Evolutionary conservation across 352 stramenopile species (phyloP), one percentile per base, ranked within the genome.

Genomic region (Globisporangium splendens): DNA sequence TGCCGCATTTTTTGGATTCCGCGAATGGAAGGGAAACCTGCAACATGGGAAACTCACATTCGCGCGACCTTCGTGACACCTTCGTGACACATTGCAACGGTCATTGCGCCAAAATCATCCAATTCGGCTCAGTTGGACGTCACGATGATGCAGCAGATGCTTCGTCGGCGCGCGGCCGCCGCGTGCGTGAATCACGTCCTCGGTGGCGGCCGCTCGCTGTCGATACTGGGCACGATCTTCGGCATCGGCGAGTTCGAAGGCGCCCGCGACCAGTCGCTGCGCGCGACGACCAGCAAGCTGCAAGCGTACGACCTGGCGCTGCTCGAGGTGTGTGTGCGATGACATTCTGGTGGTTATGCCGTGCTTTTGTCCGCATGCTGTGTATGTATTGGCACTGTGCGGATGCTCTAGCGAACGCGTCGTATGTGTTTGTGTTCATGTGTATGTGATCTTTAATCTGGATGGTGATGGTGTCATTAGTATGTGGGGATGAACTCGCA

Each of bases 221-320:
- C 83, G 31, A 61, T 93, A 8, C 66, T 93, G 33, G 62, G 80
- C 55, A 75, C 78, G 51, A 87, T 93, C 61, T 93, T 93, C 56
- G 82, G 82, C 46, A 92, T 92, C 56, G 82, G 82, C 48, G 82
- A 92, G 68, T 92, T 90, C 59, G 82, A 92, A 56, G 82, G 76
- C 46, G 65, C 72, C 44, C 79, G 79, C 50, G 70, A 89, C 56
- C 75, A 83, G 65, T 71, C 74, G 51, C 58, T 92, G 54, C 65
- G 69, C 18, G 65, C 72, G 24, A 71, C 59, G 46, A 88, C 76
- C 41, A 78, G 75, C 68, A 90, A 88, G 68, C 74, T 78, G 39
- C 79, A 92, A 33, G 82, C 82, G 14, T 93, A 79, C 59, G 69
- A 87, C 21, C 50, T 93, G 52, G 81, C 83, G 31, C 68, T 91